Evolutionary conservation across 2,329 filamentous ascomycete species (phyloP).

Genomic region (Amesomyces nigricolor): DNA sequence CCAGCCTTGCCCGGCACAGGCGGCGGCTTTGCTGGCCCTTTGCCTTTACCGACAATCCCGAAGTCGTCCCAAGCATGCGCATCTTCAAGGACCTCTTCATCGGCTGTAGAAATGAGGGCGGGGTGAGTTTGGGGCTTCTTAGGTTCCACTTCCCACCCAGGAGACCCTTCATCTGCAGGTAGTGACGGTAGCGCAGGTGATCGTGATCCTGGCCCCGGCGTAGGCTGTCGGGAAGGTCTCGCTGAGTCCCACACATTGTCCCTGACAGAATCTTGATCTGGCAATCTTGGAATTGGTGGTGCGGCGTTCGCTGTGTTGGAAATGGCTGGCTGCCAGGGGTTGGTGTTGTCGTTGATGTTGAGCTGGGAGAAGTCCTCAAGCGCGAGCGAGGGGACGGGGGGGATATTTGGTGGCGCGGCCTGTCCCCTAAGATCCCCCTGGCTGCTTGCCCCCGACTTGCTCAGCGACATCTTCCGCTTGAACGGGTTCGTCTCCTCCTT

Average conservation of each 20-base stretch:
- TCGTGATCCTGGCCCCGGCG: constrained; percentile 27
- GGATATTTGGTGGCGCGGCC: neutral
- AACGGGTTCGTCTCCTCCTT: constrained; percentile 48
- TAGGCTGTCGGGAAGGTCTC: constrained; percentile 29
- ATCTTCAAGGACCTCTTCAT: constrained; percentile 37
- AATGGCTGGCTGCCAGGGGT: constrained; percentile 41
- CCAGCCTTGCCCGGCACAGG: constrained; percentile 17
- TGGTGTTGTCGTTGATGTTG: constrained; percentile 39
- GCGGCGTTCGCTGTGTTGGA: constrained; percentile 26
- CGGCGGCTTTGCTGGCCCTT: constrained; percentile 30
- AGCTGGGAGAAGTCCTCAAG: constrained; percentile 37
- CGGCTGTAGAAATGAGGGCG: constrained; percentile 24
- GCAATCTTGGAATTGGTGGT: constrained; percentile 23
- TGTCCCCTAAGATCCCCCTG: neutral
- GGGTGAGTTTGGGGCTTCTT: constrained; percentile 26
- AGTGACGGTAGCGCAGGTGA: constrained; percentile 35
- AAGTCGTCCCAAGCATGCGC: constrained; percentile 48
- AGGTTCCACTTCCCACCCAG: constrained; percentile 37
- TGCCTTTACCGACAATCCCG: constrained; percentile 38
- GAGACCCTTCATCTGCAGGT: constrained; percentile 36
- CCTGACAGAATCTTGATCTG: constrained; percentile 30
- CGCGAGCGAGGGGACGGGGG: constrained; percentile 15
- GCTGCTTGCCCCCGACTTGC: constrained; percentile 5
- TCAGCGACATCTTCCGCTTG: constrained; percentile 39
- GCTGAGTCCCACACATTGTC: constrained; percentile 34